Base-by-base conservation (phyloP, 257 asterid genomes). In the Handroanthus guayacan region DNA sequence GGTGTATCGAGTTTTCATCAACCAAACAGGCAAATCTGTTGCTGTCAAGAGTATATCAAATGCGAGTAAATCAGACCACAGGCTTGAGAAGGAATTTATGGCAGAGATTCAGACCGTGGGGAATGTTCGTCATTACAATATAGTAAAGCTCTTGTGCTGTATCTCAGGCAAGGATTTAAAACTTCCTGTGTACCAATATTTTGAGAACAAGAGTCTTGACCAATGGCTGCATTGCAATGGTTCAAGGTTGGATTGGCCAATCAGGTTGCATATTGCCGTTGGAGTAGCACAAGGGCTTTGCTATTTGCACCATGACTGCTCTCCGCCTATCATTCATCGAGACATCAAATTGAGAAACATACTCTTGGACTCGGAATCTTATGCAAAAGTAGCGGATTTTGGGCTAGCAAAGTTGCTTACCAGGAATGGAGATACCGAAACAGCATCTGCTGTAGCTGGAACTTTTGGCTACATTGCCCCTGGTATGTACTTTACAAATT, bases 401-500 rank as follows among this genome's bases (percentile, higher is more conserved):
- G 94, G 94, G 9, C 77, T 90, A 10, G 87, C 96, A 34, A 90
- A 88, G 82, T 61, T 85, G 78, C 70, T 90, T 11, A 69, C 20
- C 57, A 84, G 77, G 81, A 75, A 69, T 18, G 90, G 84, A 45
- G 88, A 77, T 67, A 83, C 87, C 0, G 81, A 85, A 63, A 85
- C 85, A 25, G 89, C 89, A 79, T 88, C 94, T 7, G 82, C 78
- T 5, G 82, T 90, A 54, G 91, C 91, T 2, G 96, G 96, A 62
- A 85, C 91, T 44, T 87, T 88, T 60, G 94, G 96, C 71, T 90
- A 90, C 58, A 84, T 90, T 34, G 94, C 96, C 17, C 94, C 96
- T 2, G 94, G 96, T 88, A 78, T 55, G 68, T 57, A 20, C 58
- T 47, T 63, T 14, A 12, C 8, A 14, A 1, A 18, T 9, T 36